Base-by-base conservation (phyloP, 2,329 filamentous ascomycete species). In the Madurella mycetomatis region DNA sequence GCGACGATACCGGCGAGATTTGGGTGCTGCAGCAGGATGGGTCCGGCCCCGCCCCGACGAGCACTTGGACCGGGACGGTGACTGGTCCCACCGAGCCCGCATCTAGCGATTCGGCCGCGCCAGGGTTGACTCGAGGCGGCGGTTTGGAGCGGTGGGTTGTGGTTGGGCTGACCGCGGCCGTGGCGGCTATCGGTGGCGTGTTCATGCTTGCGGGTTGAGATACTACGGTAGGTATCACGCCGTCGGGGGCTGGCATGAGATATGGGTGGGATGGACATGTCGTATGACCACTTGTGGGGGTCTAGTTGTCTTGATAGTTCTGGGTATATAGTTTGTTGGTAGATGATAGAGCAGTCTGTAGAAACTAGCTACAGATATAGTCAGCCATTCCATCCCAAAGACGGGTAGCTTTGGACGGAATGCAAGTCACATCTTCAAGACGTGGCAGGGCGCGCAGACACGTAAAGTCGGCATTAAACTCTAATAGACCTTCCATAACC, bases 1-100 rank as follows among this genome's bases (percentile, higher is more conserved):
- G 78, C 4, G 85, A 88, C 65, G 66, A 74, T 13, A 84, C 83
- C 0, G 85, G 84, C 5, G 85, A 88, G 72, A 77, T 88, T 41
- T 87, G 80, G 61, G 77, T 87, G 4, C 64, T 83, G 49, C 64
- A 67, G 51, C 56, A 58, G 52, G 50, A 49, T 4, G 62, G 60
- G 41, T 16, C 39, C 41, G 15, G 59, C 51, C 34, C 34, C 13
- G 34, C 9, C 34, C 34, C 34, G 34, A 37, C 34, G 11, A 37
- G 34, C 11, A 37, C 34, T 2, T 37, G 34, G 34, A 37, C 4
- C 34, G 34, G 11, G 4, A 12, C 34, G 34, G 11, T 37, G 34
- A 37, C 11, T 12, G 31, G 15, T 16, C 39, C 17, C 2, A 39
- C 40, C 2, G 39, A 39, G n/a, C 47, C 11, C n/a, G 41, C 25